Evolutionary conservation across 2,329 filamentous ascomycete genomes (phyloP), one percentile per base, ranked within the genome.

Genomic region (Fonsecaea erecta): DNA sequence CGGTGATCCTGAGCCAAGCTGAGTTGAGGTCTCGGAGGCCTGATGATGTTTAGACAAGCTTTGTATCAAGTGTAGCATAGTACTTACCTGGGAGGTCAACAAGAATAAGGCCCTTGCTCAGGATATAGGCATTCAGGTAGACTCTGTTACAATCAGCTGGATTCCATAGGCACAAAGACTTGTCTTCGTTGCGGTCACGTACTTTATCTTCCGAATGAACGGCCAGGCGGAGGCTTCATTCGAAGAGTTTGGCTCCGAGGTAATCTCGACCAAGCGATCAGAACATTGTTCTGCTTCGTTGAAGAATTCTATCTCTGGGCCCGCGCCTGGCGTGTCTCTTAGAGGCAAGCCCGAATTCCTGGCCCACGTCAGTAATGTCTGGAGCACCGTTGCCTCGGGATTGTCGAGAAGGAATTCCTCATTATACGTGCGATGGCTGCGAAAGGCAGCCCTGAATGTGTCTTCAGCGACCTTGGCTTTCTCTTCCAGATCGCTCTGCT

Each of bases 131-230:
- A 28, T 60, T 52, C 18, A 60, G 58, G 16, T 60, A 60, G 9
- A 60, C 58, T 37, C 58, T 60, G 58, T 12, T n/a, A 53, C 6
- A 26, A 30, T 60, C 34, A 53, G 58, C 55, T 5, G 34, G 6
- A 9, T 58, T 2, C 35, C 9, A 14, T 21, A 32, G 34, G 26
- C 24, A 30, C 6, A 32, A 16, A 52, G 6, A 21, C 9, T 18
- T 28, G 18, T 11, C 32, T 56, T n/a, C 14, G 6, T 46, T 46
- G 18, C 32, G 40, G 6, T n/a, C 37, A 60, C 58, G 14, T 8
- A 60, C 58, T 28, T 52, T 12, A 60, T 60, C 58, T 60, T 52
- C 53, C 58, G 43, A 53, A 60, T 60, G 58, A 60, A 60, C 1
- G 58, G 58, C 58, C 58, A 60, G 9, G 35, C 37, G 18, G 58